Base-by-base conservation (phyloP, 306 rosid genomes). In the Sophora flavescens region DNA sequence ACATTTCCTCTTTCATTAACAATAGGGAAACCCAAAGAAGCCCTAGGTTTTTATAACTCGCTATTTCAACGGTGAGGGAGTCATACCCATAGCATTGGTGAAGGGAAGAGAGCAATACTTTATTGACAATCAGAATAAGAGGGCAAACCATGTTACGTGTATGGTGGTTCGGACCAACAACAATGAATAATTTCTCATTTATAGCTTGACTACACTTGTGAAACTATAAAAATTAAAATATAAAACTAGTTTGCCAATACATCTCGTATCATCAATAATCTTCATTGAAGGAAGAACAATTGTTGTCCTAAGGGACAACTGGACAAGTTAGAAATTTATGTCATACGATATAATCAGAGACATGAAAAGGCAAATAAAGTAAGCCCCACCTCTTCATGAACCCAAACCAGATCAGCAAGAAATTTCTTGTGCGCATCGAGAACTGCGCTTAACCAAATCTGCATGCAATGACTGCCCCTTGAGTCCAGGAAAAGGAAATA, bases 211-310 rank as follows among this genome's bases (percentile, higher is more conserved):
- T 42, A 79, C 17, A 18, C 30, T 17, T 33, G 15, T 28, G 48
- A 47, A 15, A 64, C 63, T 10, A 68, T 33, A 54, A 61, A n/a
- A n/a, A n/a, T n/a, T n/a, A 33, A 53, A 59, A 33, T 26, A 45
- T 7, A 41, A 80, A 80, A 75, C 88, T 88, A 88, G 4, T 83
- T 83, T 39, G 77, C 57, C 78, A 76, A 70, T 28, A 52, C 78
- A 73, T 87, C 97, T 0, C n/a, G 86, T 88, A 53, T 91, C 97
- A 8, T 89, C 91, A 42, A 90, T 86, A 47, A 90, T 88, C 88
- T 70, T 84, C 96, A 65, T 82, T 2, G 93, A 85, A 44, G 98
- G 94, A 58, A 93, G 96, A 77, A 90, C 78, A 81, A 91, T 41
- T 48, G 38, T 18, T 50, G 41, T 56, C 48, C 54, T 39, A 80